A percentile compares a stretch with the other conserved stretches of the same genome.
Conservation (phyloP, 495 filamentous ascomycete genomes). For the Elaphomyces granulatus region DNA sequence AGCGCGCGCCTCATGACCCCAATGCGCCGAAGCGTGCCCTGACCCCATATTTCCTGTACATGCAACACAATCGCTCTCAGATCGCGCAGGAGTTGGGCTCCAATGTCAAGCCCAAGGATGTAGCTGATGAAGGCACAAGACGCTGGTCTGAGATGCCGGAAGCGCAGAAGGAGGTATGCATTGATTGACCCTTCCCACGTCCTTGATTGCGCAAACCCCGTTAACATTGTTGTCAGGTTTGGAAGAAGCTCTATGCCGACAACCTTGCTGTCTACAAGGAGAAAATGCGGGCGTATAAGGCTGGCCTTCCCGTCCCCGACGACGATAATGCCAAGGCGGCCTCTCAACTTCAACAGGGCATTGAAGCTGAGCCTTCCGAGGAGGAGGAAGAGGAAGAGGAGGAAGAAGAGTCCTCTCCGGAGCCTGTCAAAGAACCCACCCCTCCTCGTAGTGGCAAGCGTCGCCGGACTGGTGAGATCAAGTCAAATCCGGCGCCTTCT, state of each 20-base stretch:
- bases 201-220: neutral
- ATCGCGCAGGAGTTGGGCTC: conserved; percentile 64
- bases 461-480: conserved; percentile 28
- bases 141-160: conserved; percentile 67
- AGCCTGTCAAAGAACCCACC: conserved; percentile 39
- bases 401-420: conserved; percentile 39
- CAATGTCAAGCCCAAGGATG: conserved; percentile 56
- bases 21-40: conserved; percentile 88
- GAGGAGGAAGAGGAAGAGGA: conserved; percentile 25
- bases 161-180: conserved; percentile 59
- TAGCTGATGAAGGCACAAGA: conserved; percentile 65
- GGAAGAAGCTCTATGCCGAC: conserved; percentile 60
- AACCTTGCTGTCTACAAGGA: conserved; percentile 63
- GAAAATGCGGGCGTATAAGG: conserved; percentile 60
- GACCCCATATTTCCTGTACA: conserved; percentile 90
- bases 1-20: conserved; percentile 68
- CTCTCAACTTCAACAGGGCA: conserved; percentile 41
- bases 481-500: conserved; percentile 17
- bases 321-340: conserved; percentile 41
- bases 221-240: conserved; percentile 32
- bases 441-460: conserved; percentile 38
- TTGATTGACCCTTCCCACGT: conserved; percentile 2
- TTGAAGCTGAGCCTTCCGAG: conserved; percentile 37
- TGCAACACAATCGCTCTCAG: conserved; percentile 62
- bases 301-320: conserved; percentile 21